Evolutionary conservation across 1,139 yeast species (phyloP).

Genomic region (Blastobotrys aristatus): DNA sequence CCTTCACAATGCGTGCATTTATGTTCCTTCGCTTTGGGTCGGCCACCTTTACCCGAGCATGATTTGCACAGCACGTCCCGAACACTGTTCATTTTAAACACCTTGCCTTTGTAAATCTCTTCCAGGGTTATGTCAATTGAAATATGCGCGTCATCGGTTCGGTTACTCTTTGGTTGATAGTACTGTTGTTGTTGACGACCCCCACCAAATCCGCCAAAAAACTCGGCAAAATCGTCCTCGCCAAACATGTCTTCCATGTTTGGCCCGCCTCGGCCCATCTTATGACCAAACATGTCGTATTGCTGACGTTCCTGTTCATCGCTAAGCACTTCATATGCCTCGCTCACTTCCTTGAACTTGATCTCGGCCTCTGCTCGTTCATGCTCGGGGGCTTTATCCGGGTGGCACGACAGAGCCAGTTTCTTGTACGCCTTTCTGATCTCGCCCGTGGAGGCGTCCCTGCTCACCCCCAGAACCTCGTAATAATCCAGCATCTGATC

Average conservation of each 20-base stretch:
- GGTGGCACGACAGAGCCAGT: conserved; percentile 69
- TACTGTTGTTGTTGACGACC: conserved; percentile 15
- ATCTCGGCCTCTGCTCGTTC: conserved; percentile 63
- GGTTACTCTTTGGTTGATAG: conserved; percentile 16
- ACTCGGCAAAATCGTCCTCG: conserved; percentile 68
- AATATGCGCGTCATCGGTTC: conserved; percentile 64
- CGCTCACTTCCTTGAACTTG: conserved; percentile 68
- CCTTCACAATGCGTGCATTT: conserved; percentile 72
- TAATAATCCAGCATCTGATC: conserved; percentile 41
- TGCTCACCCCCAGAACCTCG: conserved; percentile 61
- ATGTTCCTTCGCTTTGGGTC: conserved; percentile 51
- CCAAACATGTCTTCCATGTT: conserved; percentile 39
- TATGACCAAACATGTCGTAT: conserved; percentile 43
- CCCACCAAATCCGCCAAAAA: conserved; percentile 40
- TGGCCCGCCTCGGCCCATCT: conserved; percentile 25
- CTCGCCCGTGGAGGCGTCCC: conserved; percentile 57
- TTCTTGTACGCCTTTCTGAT: conserved; percentile 74
- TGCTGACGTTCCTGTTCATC: conserved; percentile 52
- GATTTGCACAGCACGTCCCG: conserved; percentile 65
- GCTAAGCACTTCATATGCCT: conserved; percentile 69
- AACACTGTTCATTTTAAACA: conserved; percentile 66
- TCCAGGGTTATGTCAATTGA: conserved; percentile 62
- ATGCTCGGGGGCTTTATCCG: conserved; percentile 67
- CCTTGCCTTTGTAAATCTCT: conserved; percentile 78
- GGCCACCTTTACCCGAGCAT: conserved; percentile 75